Base-by-base conservation (phyloP, 2,329 filamentous ascomycete genomes). In the Ophiostoma ulmi region DNA sequence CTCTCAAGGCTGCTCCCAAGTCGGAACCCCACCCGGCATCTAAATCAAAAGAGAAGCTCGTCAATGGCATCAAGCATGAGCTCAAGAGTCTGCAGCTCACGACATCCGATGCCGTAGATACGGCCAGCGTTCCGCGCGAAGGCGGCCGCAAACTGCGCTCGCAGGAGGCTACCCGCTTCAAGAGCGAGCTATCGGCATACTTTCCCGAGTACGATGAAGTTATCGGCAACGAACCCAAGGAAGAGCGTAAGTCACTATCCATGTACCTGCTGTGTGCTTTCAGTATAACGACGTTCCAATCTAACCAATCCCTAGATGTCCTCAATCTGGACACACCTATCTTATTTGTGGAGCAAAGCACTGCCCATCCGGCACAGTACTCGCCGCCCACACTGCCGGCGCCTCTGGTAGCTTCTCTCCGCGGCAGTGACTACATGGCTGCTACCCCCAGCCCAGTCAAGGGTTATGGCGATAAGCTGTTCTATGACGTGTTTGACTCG, bases 121-220 rank as follows among this genome's bases (percentile, higher is more conserved):
- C 36, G 26, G 71, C 73, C 20, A 44, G 55, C 14, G 70, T 41
- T 2, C 48, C 72, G 3, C 70, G 48, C 41, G 83, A 88, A 72
- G 89, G 91, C 75, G 90, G 94, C 74, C 85, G 86, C 76, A 94
- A 93, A 78, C 83, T 97, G 78, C 88, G 94, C 73, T 97, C 93
- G 69, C 91, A 96, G 76, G 93, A 97, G 76, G 91, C 90, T 13
- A 90, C 90, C 69, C 86, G 92, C 75, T 90, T 93, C 81, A 97
- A 96, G 84, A 97, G 93, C 80, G 94, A 97, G 77, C 85, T 98
- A 73, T 90, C 93, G 52, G 87, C 88, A 67, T 98, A 97, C 81
- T 97, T 98, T 77, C 89, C 91, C 69, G 94, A 96, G 77, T 98
- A 97, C 80, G 94, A 97, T 80, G 92, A 97, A 78, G 87, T 97